Percentiles rank a stretch among this genome's conserved stretches.
phyloP scores from a whole-genome alignment of 108 stramenopile species.

The Cylindrotheca fusiformis region DNA sequence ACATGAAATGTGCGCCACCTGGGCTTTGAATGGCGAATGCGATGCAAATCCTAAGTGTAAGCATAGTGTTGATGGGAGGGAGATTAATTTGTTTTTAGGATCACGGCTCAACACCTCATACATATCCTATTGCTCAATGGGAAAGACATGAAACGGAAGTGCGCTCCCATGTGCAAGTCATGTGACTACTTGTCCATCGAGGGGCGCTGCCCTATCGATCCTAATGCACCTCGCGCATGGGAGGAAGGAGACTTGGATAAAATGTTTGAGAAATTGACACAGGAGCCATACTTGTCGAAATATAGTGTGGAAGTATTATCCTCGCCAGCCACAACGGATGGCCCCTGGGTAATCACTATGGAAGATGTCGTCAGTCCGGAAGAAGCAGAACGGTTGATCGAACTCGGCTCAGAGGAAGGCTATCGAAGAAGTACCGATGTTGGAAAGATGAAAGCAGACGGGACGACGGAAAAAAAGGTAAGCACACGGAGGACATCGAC shows the following conservation, averaged over 20 bases:
- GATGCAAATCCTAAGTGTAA: slow-evolving; percentile 37
- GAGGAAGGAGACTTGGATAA: slow-evolving; percentile 62
- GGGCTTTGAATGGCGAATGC: slow-evolving; percentile 60
- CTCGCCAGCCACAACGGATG: slow-evolving; percentile 48
- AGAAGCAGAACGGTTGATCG: slow-evolving; percentile 67
- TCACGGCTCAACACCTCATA: neutral
- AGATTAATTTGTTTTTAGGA: neutral
- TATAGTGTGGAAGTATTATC: slow-evolving; percentile 65
- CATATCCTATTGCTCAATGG: neutral
- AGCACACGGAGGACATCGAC: slow-evolving; percentile 41
- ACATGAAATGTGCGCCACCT: slow-evolving; percentile 45
- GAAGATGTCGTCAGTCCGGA: slow-evolving; percentile 75
- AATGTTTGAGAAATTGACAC: slow-evolving; percentile 61
- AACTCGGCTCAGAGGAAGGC: slow-evolving; percentile 38
- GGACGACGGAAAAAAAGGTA: slow-evolving; percentile 46
- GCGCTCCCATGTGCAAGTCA: slow-evolving; percentile 69
- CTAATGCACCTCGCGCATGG: slow-evolving; percentile 45
- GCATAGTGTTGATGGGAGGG: neutral
- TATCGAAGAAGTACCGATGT: slow-evolving; percentile 20
- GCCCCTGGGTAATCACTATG: slow-evolving; percentile 86
- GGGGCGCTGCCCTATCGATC: slow-evolving; percentile 56
- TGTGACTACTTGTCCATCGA: slow-evolving; percentile 56
- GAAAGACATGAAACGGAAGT: slow-evolving; percentile 14
- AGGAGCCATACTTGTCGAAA: slow-evolving; percentile 34
- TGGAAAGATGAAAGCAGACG: slow-evolving; percentile 60